A percentile compares a stretch with the other conserved stretches of the same genome.
phyloP scores from a whole-genome alignment of 2,329 filamentous ascomycete species.

The Xylaria hypoxylon region DNA sequence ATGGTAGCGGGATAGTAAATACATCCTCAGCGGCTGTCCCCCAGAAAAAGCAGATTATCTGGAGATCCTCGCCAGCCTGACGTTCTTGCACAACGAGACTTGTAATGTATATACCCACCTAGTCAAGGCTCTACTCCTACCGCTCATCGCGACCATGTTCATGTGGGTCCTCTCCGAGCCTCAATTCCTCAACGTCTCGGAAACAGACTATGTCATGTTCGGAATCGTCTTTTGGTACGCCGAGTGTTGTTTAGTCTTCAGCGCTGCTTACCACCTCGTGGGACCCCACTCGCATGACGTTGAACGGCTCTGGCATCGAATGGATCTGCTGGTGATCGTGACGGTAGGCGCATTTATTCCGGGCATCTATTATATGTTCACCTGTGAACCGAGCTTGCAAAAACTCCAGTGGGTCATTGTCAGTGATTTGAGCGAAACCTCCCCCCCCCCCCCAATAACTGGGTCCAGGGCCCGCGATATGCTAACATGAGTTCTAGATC shows the following conservation, averaged over 20 bases:
- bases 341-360: slow-evolving; percentile 17
- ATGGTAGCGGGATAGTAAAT: slow-evolving; percentile 24
- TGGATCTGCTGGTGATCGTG: slow-evolving; percentile 28
- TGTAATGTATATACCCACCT: slow-evolving; percentile 30
- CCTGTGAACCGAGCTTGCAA: slow-evolving; percentile 18
- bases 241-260: slow-evolving; percentile 27
- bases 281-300: slow-evolving; percentile 12
- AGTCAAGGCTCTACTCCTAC: slow-evolving; percentile 23
- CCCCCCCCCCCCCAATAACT: too few species aligned
- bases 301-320: slow-evolving; percentile 28
- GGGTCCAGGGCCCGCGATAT: too few species aligned
- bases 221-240: slow-evolving; percentile 22
- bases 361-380: slow-evolving; percentile 27
- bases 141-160: slow-evolving; percentile 13
- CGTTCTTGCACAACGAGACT: slow-evolving; percentile 28
- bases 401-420: slow-evolving; percentile 29
- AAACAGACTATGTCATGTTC: slow-evolving; percentile 22
- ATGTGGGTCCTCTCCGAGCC: slow-evolving; percentile 16
- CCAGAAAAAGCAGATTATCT: slow-evolving; percentile 20
- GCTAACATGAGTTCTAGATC: slow-evolving; percentile 15
- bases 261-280: slow-evolving; percentile 22
- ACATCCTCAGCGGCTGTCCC: slow-evolving; percentile 27
- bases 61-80: slow-evolving; percentile 23
- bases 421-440: too few species aligned
- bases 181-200: slow-evolving; percentile 20